Percentiles rank a stretch among this genome's conserved stretches.
These are phyloP conservation scores for Xylariaceae sp. DNA, from an alignment of 2,329 filamentous ascomycete species.

Conservation along the genomic window DNA sequence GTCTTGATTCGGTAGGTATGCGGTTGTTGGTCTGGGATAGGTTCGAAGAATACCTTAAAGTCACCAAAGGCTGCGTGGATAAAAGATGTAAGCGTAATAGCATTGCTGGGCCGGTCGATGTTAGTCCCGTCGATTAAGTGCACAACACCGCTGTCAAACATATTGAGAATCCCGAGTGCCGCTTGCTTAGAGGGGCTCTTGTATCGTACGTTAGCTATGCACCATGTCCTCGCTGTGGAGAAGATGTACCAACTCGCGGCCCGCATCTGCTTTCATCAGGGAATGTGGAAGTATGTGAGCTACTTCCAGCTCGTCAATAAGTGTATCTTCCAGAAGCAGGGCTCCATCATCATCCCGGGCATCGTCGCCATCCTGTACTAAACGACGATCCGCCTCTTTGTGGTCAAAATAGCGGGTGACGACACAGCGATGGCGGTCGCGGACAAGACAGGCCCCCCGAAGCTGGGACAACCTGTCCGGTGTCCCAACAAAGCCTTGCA, in stretches of 20 bases:
- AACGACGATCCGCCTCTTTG: slow-evolving; percentile 12
- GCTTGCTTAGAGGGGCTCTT: slow-evolving; percentile 38
- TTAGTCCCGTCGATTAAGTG: slow-evolving; percentile 47
- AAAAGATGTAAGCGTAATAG: slow-evolving; percentile 41
- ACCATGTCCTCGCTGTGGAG: not conserved
- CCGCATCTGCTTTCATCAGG: not conserved
- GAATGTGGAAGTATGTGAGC: slow-evolving; percentile 6
- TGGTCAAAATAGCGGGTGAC: slow-evolving; percentile 35
- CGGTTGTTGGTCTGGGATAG: slow-evolving; percentile 32
- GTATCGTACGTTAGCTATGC: slow-evolving; percentile 3
- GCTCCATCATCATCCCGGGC: slow-evolving; percentile 37
- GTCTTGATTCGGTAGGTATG: slow-evolving; percentile 41
- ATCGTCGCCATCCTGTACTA: slow-evolving; percentile 24
- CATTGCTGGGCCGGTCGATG: slow-evolving; percentile 50
- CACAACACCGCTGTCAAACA: slow-evolving; percentile 47
- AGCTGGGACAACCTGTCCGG: slow-evolving; percentile 34
- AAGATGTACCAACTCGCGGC: slow-evolving; percentile 2
- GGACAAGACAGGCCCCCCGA: slow-evolving; percentile 35
- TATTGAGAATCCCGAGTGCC: slow-evolving; percentile 48
- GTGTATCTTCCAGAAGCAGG: slow-evolving; percentile 14
- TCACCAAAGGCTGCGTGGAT: slow-evolving; percentile 42
- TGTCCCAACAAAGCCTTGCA: slow-evolving; percentile 30
- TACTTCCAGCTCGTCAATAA: slow-evolving; percentile 17
- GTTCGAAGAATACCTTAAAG: slow-evolving; percentile 43
- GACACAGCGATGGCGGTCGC: slow-evolving; percentile 40